Conservation (phyloP, 2,329 filamentous ascomycete genomes). For the Scytalidium lignicola region DNA sequence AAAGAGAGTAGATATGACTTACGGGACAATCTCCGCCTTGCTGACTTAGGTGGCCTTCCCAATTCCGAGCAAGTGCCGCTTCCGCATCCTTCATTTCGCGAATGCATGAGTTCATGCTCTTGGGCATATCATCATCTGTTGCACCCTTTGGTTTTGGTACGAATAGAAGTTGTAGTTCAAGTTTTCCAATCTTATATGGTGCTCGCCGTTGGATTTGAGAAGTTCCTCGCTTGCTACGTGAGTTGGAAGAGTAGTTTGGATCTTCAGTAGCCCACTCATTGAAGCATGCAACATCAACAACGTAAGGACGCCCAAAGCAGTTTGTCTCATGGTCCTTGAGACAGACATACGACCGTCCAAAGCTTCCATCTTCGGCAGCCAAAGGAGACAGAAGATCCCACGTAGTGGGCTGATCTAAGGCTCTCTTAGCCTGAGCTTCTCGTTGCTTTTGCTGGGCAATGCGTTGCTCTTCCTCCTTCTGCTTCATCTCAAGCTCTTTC, state of each 20-base stretch:
- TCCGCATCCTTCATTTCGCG: slow-evolving; percentile 90
- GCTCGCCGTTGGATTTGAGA: slow-evolving; percentile 71
- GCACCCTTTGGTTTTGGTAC: slow-evolving; percentile 85
- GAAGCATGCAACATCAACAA: slow-evolving; percentile 88
- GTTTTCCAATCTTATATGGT: slow-evolving; percentile 94
- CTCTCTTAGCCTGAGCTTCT: slow-evolving; percentile 59
- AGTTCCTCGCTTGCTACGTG: slow-evolving; percentile 86
- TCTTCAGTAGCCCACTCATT: slow-evolving; percentile 98
- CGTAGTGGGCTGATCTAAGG: slow-evolving; percentile 60
- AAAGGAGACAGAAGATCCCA: slow-evolving; percentile 86
- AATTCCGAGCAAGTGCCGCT: slow-evolving; percentile 69
- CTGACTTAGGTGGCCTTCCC: slow-evolving; percentile 87
- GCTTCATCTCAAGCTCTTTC: slow-evolving; percentile 83
- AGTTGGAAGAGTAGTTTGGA: slow-evolving; percentile 69
- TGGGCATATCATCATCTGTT: slow-evolving; percentile 94
- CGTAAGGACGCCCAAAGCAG: slow-evolving; percentile 83
- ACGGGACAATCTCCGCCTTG: slow-evolving; percentile 97
- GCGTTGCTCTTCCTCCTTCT: slow-evolving; percentile 78
- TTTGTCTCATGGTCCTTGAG: slow-evolving; percentile 86
- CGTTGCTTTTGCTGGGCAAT: slow-evolving; percentile 54
- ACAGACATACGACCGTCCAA: slow-evolving; percentile 88
- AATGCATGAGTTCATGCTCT: slow-evolving; percentile 97
- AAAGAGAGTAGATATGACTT: slow-evolving; percentile 40
- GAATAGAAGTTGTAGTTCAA: slow-evolving; percentile 90
- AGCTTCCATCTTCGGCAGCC: slow-evolving; percentile 87